Base-by-base conservation (phyloP, 1,284 basidiomycete genomes). In the Taiwanofungus camphoratus region DNA sequence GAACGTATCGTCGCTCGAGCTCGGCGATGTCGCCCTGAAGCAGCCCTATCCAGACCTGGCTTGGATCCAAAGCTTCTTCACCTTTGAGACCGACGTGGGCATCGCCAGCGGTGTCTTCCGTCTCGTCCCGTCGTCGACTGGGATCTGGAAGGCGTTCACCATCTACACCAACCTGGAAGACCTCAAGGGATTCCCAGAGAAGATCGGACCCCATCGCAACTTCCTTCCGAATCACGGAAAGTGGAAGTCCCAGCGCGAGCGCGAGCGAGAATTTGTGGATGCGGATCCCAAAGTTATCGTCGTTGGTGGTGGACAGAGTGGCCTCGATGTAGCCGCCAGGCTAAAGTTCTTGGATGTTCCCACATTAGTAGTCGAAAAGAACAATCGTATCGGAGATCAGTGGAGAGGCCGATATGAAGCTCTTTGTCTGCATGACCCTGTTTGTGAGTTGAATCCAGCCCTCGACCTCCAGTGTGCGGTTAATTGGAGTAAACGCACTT, bases 221-320 rank as follows among this genome's bases (percentile, higher is more conserved):
- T 54, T 52, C 40, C 50, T 60, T 12, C 63, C 71, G 6, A 68
- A 69, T 46, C 68, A 70, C 41, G 68, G 68, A 32, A 65, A 63
- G 45, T 66, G 73, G 71, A 55, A 56, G 2, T 57, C 60, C 19
- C 57, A 64, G 47, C 62, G 72, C 8, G 59, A 57, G 33, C 60
- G 61, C 29, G 75, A 77, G 59, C 49, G 52, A 20, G 63, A 63
- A 39, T 74, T 69, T 49, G 56, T 52, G 23, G 65, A 65, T 30
- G 37, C 49, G 16, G 64, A 70, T 32, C 71, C 71, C 0, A 60
- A 65, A 3, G 78, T 77, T 5, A 54, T 82, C 37, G 70, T 83
- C 46, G 63, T 85, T 35, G 83, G 83, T 2, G 82, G 67, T 7
- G 82, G 82, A 0, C 83, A 87, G 58, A 73, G 74, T 41, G 84